Base-by-base conservation (phyloP, 495 filamentous ascomycete species). In the Cercophora newfieldiana region DNA sequence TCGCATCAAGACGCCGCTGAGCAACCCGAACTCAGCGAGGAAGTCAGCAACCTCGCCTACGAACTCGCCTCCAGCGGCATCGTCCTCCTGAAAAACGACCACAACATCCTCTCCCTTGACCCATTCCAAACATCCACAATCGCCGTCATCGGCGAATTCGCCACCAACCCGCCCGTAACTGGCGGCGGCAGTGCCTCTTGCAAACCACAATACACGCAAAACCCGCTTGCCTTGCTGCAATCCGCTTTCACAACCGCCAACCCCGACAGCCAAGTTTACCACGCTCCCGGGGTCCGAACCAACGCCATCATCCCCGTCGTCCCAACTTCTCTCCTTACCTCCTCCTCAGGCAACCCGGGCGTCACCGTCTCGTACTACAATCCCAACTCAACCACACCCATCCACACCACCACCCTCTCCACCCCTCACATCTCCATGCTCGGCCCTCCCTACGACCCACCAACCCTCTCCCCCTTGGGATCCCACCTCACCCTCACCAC, bases 401-500 rank as follows among this genome's bases (percentile, higher is more conserved):
- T 53, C 50, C 50, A 53, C 50, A 53, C 50, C 50, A 26, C 19
- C 2, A 22, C 6, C 50, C 50, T 53, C 21, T 19, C 50, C 50
- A 53, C 50, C 50, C 50, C 50, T 3, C 50, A 53, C 50, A 53
- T 53, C 5, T 53, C 50, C 50, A 53, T 53, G 50, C 50, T 53
- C 50, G 50, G 50, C 4, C 50, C 50, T 19, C 50, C 50, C 10
- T 53, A 3, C 50, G 12, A 53, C n/a, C 50, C 37, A 8, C 37
- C 19, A 14, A 19, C n/a, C 50, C 50, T 53, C 50, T 53, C 50
- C 2, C 50, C 50, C 24, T 2, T 22, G 10, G n/a, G 4, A 2
- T 53, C 50, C n/a, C 50, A 53, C 24, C 19, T 53, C 19, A 14
- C n/a, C 50, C 50, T 53, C 50, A 53, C 50, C 19, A 26, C 50